These are phyloP conservation scores for Suillus placidus DNA, from an alignment of 768 basidiomycete species.

Conservation along the genomic window DNA sequence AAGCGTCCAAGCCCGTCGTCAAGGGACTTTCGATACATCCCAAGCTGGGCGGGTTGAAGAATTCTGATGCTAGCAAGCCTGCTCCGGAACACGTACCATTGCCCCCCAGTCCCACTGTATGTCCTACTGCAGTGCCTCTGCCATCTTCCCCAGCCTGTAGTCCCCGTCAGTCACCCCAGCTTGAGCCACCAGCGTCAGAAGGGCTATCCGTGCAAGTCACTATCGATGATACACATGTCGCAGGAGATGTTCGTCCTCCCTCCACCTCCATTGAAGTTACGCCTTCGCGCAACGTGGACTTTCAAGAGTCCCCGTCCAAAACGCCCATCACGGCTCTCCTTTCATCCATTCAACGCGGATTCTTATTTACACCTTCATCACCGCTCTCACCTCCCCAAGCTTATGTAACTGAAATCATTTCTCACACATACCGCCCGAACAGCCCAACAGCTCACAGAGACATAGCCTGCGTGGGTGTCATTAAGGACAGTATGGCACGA, in stretches of 20 bases:
- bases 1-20: not conserved
- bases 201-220: not conserved
- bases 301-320: constrained; percentile 31
- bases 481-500: not conserved
- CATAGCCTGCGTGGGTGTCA: not conserved
- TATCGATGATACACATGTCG: not conserved
- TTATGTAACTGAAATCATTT: constrained; percentile 30
- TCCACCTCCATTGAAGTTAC: not conserved
- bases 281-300: not conserved
- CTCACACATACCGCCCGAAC: not conserved
- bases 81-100: constrained; percentile 7
- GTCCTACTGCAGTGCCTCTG: constrained; percentile 12
- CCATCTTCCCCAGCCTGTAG: constrained; percentile 12
- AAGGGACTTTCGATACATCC: not conserved
- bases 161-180: not conserved
- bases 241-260: not conserved
- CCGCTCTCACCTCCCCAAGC: constrained; percentile 61
- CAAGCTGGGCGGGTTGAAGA: not conserved
- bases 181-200: not conserved
- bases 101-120: constrained; percentile 12
- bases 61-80: not conserved
- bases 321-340: constrained; percentile 72
- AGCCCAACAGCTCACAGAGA: not conserved
- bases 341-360: constrained; percentile 65
- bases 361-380: constrained; percentile 64